Evolutionary conservation across 2,329 filamentous ascomycete genomes (phyloP).

Genomic region (Orbilia oligospora): DNA sequence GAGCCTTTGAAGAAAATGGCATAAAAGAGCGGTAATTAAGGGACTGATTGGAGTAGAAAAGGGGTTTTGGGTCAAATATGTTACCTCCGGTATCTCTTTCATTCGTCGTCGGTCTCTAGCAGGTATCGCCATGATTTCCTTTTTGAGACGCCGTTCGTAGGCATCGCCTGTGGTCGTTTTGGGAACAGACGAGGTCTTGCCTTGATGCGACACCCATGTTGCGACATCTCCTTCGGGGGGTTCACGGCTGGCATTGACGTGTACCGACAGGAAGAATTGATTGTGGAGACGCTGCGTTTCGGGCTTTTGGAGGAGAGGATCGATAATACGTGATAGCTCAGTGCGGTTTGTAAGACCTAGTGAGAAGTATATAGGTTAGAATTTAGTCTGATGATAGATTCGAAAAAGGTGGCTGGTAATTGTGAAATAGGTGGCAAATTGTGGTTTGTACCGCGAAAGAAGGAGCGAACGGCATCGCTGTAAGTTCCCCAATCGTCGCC

Average conservation of each 20-base stretch:
- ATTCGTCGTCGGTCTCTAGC: conserved; percentile 76
- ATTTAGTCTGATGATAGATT: conserved; percentile 64
- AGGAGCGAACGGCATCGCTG: conserved; percentile 58
- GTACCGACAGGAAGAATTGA: conserved; percentile 77
- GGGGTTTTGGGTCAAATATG: neutral
- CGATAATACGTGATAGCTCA: conserved; percentile 61
- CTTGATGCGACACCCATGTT: conserved; percentile 80
- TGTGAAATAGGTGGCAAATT: conserved; percentile 44
- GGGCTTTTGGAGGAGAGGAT: conserved; percentile 68
- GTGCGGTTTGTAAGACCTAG: conserved; percentile 59
- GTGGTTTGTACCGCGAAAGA: conserved; percentile 59
- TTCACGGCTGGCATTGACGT: conserved; percentile 78
- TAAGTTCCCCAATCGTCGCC: conserved; percentile 59
- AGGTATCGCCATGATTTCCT: conserved; percentile 80
- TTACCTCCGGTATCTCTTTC: conserved; percentile 72
- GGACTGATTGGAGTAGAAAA: neutral
- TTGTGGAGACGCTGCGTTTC: conserved; percentile 73
- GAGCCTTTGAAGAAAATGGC: neutral
- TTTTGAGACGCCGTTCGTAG: conserved; percentile 76
- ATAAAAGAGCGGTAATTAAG: neutral
- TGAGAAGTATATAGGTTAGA: conserved; percentile 67
- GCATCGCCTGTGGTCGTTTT: conserved; percentile 78
- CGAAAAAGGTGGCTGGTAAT: conserved; percentile 31
- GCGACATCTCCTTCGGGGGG: conserved; percentile 78
- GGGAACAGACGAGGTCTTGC: conserved; percentile 74